These are phyloP conservation scores for Aspergillus arachidicola DNA, from an alignment of 2,329 filamentous ascomycete species.

Conservation along the genomic window DNA sequence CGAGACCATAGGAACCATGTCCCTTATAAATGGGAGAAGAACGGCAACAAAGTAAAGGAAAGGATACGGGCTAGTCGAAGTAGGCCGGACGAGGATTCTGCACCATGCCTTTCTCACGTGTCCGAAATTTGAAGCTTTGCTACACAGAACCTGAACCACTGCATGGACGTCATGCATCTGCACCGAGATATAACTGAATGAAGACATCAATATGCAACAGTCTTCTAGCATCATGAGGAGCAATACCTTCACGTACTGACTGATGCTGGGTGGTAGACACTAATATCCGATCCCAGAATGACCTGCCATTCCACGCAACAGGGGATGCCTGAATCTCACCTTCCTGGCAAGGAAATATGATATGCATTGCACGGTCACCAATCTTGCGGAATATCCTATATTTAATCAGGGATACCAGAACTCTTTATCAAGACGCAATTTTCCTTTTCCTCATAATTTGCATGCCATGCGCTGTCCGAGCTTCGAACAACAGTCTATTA, in stretches of 20 bases:
- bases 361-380: no score
- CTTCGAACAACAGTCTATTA: not conserved
- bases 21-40: not conserved
- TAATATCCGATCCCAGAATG: not conserved
- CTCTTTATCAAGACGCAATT: not conserved
- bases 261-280: no score
- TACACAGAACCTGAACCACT: not conserved
- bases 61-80: not conserved
- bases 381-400: no score
- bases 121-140: not conserved
- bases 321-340: not conserved
- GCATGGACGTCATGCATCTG: not conserved
- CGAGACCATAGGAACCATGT: rapidly evolving
- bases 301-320: not conserved
- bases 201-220: not conserved
- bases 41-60: not conserved
- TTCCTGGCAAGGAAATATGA: not conserved
- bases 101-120: not conserved
- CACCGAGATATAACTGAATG: not conserved
- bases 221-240: not conserved
- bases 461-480: no score
- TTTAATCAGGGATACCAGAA: no score
- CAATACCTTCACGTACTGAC: no score
- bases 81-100: not conserved
- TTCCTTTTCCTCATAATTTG: not conserved